Evolutionary conservation across 2,329 filamentous ascomycete genomes (phyloP).

Genomic region (Calonectria hongkongensis): DNA sequence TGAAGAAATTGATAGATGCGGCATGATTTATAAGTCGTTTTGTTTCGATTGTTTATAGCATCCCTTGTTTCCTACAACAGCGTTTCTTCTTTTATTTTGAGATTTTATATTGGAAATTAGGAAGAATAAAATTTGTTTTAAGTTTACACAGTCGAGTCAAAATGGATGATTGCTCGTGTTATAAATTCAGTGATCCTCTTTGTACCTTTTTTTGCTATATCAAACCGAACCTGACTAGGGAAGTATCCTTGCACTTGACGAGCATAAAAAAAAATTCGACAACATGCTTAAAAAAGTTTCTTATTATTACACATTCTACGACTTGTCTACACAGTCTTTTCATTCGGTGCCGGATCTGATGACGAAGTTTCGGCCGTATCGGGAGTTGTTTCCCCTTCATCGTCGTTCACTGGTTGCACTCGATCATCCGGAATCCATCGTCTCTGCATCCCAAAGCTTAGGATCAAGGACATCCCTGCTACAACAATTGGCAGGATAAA

Average conservation of each 20-base stretch:
- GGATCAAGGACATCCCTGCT: constrained; percentile 34
- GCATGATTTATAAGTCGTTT: constrained; percentile 15
- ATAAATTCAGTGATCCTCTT: too few species aligned
- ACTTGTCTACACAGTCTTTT: constrained; percentile 30
- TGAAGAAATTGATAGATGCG: constrained; percentile 42
- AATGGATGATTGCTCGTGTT: background rate
- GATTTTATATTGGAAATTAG: background rate
- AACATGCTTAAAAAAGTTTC: too few species aligned
- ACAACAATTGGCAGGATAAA: constrained; percentile 42
- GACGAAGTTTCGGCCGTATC: constrained; percentile 5
- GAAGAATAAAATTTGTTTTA: background rate
- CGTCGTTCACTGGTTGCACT: constrained; percentile 22
- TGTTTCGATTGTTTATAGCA: background rate
- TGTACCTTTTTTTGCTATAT: too few species aligned
- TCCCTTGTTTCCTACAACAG: background rate
- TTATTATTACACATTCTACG: background rate
- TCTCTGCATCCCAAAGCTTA: constrained; percentile 43
- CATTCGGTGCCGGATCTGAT: constrained; percentile 4
- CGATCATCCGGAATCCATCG: constrained; percentile 43
- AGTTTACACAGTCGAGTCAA: background rate
- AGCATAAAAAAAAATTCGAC: too few species aligned
- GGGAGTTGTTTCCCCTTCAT: background rate
- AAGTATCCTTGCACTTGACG: too few species aligned
- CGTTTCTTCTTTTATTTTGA: constrained; percentile 5
- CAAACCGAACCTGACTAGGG: too few species aligned